Percentiles rank a stretch among this genome's conserved stretches.
phyloP scores from a whole-genome alignment of 441 rosid species.

The Pelargonium fulgidum region DNA sequence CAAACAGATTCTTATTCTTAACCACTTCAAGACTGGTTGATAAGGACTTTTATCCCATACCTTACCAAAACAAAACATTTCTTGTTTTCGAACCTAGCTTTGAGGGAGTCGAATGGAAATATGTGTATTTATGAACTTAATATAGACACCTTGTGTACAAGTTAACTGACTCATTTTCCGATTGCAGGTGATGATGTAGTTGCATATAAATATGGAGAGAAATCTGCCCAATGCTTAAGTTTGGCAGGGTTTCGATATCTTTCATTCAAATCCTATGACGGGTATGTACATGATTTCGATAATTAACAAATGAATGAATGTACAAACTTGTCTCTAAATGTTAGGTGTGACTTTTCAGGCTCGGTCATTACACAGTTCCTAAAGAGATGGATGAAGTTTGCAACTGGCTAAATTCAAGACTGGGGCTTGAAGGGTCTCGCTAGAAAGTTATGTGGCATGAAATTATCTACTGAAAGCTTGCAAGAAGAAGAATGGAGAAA shows the following conservation, averaged over 20 bases:
- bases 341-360: slow-evolving; percentile 35
- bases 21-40: background rate
- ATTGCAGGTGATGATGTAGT: slow-evolving; percentile 46
- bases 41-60: background rate
- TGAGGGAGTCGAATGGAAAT: background rate
- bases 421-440: slow-evolving; percentile 63
- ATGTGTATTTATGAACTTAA: background rate
- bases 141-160: background rate
- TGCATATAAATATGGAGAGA: slow-evolving; percentile 9
- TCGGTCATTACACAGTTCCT: slow-evolving; percentile 88
- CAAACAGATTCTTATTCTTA: background rate
- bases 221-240: background rate
- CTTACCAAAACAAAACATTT: too few relatives aligned
- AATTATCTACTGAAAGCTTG: slow-evolving; percentile 22
- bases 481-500: slow-evolving; percentile 24
- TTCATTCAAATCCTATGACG: slow-evolving; percentile 20
- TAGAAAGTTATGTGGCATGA: slow-evolving; percentile 12
- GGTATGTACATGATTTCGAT: slow-evolving; percentile 35
- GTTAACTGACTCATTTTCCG: background rate
- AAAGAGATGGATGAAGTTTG: slow-evolving; percentile 78
- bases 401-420: slow-evolving; percentile 59
- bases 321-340: background rate
- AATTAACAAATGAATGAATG: background rate
- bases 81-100: too few relatives aligned
- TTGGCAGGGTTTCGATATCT: slow-evolving; percentile 1